These are phyloP conservation scores for Vigna trinervia DNA, from an alignment of 306 rosid genomes.

Conservation along the genomic window DNA sequence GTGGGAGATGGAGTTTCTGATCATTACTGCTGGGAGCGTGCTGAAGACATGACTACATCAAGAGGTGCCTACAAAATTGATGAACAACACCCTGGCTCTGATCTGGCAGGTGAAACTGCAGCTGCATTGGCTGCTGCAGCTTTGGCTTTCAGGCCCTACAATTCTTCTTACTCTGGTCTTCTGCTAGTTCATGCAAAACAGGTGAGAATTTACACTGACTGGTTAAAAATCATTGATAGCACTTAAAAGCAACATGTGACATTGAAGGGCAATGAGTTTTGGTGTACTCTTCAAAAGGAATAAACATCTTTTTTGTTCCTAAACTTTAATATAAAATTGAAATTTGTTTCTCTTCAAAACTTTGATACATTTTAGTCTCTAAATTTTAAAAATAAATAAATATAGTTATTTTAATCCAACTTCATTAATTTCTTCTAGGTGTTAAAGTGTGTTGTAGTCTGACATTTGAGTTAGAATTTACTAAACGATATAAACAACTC, in stretches of 20 bases:
- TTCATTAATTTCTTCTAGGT: too few relatives aligned
- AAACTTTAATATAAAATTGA: too few relatives aligned
- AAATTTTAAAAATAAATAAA: too few relatives aligned
- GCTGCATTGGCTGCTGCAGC: constrained; percentile 92
- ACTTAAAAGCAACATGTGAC: background rate
- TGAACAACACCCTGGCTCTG: constrained; percentile 83
- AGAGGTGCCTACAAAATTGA: constrained; percentile 77
- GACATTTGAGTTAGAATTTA: too few relatives aligned
- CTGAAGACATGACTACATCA: constrained; percentile 90
- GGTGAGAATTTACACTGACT: constrained; percentile 45
- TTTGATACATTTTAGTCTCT: too few relatives aligned
- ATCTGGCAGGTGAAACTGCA: constrained; percentile 90
- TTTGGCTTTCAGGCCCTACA: constrained; percentile 76
- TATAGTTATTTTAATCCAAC: too few relatives aligned
- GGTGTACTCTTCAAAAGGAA: background rate
- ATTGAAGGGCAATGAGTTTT: background rate
- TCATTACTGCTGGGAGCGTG: constrained; percentile 88
- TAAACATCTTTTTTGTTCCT: too few relatives aligned
- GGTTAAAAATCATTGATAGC: background rate
- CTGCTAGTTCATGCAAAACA: constrained; percentile 76
- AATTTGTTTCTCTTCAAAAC: too few relatives aligned
- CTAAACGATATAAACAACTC: too few relatives aligned
- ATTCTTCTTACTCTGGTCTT: constrained; percentile 79
- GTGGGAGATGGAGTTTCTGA: constrained; percentile 93
- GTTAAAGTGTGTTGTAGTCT: too few relatives aligned